These are phyloP conservation scores for Alternaria alternata DNA, from an alignment of 2,329 filamentous ascomycete species.

Conservation along the genomic window DNA sequence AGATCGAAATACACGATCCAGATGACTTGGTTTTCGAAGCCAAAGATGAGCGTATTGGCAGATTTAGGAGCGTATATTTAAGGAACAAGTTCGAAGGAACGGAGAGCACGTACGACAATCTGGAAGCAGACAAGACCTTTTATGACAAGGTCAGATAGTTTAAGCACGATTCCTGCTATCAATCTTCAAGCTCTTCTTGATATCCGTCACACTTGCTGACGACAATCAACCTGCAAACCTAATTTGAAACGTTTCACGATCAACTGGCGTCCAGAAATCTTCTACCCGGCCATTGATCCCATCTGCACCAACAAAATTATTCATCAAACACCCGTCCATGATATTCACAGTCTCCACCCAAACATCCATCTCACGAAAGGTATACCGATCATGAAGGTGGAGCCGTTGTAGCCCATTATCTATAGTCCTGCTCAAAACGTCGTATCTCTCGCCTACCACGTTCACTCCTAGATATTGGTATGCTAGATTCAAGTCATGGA, in stretches of 20 bases:
- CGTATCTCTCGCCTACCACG: neutral
- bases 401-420: neutral
- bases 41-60: conserved; percentile 24
- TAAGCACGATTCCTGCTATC: neutral
- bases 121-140: neutral
- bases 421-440: neutral
- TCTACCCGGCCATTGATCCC: neutral
- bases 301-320: neutral
- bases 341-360: neutral
- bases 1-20: conserved; percentile 40
- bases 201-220: neutral
- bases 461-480: neutral
- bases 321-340: neutral
- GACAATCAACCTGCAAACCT: neutral
- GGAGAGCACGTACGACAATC: conserved; percentile 17
- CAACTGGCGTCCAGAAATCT: neutral
- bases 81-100: conserved; percentile 29
- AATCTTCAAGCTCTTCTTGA: neutral
- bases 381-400: neutral
- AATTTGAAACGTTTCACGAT: neutral
- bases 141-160: neutral
- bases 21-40: conserved; percentile 31
- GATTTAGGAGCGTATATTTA: conserved; percentile 33
- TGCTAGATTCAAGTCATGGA: neutral
- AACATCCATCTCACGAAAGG: neutral